phyloP scores from a whole-genome alignment of 202 grass and related monocot species.

The Bolboschoenoplectus hybrid region DNA sequence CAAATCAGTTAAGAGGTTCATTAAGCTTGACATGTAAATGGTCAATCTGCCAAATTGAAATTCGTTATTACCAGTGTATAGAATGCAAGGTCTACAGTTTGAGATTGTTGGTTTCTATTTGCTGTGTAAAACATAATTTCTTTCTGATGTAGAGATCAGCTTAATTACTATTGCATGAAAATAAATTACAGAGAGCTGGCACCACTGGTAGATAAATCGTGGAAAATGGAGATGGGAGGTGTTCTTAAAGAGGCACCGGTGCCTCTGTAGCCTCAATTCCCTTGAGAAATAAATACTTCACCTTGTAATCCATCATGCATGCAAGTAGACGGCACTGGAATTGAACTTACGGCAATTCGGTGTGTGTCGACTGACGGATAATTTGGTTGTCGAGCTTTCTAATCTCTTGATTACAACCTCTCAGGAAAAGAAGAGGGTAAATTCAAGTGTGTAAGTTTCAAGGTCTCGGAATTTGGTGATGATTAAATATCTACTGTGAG shows the following conservation, averaged over 20 bases:
- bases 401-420: neutral
- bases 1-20: neutral
- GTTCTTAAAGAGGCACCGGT: conserved; percentile 68
- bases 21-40: neutral
- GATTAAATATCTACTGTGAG: neutral
- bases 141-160: neutral
- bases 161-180: conserved; percentile 19
- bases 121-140: neutral
- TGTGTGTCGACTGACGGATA: neutral
- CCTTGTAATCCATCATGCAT: conserved; percentile 2
- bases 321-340: neutral
- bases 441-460: neutral
- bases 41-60: neutral
- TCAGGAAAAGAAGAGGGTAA: neutral
- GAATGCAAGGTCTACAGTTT: neutral
- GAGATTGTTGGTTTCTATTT: neutral
- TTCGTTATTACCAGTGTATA: neutral
- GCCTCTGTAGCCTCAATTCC: conserved; percentile 41
- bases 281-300: neutral
- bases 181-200: conserved; percentile 66
- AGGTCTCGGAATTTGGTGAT: neutral
- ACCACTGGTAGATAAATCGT: conserved; percentile 75
- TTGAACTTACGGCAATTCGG: neutral
- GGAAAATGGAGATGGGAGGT: conserved; percentile 81
- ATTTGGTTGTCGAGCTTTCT: neutral